Percentiles rank a stretch among this genome's conserved stretches.
Evolutionary conservation across 2,329 filamentous ascomycete genomes (phyloP).

Genomic region (Lachnellula occidentalis): DNA sequence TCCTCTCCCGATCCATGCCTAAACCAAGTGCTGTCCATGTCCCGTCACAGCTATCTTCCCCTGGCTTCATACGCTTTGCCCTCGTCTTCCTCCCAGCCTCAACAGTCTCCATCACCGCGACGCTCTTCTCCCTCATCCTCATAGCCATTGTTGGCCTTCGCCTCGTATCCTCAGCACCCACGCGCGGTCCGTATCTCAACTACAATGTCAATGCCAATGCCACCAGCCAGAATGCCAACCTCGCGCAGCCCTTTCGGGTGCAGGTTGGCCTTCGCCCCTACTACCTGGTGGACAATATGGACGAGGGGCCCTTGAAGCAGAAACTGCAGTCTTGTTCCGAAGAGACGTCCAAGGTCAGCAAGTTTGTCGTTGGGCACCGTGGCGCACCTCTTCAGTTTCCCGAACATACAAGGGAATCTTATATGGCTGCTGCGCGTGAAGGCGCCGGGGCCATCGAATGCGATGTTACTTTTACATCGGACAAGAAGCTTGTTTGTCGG

Average conservation of each 20-base stretch:
- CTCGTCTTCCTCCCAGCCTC: no score
- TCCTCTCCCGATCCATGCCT: no score
- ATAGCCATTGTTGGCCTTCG: no score
- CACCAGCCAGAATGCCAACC: constrained; percentile 4
- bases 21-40: no score
- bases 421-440: constrained; percentile 17
- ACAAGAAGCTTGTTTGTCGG: constrained; percentile 18
- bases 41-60: no score
- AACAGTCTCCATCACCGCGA: no score
- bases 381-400: constrained; percentile 19
- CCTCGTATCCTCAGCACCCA: no score
- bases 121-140: no score
- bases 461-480: constrained; percentile 20
- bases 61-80: no score
- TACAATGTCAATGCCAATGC: not conserved
- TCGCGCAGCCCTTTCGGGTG: not conserved
- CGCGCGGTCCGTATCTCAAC: no score
- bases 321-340: constrained; percentile 19
- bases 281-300: constrained; percentile 21
- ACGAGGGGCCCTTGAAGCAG: constrained; percentile 13
- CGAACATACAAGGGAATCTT: constrained; percentile 15
- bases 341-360: constrained; percentile 7
- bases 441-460: constrained; percentile 21
- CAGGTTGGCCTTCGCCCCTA: constrained; percentile 10
- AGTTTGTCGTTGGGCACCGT: constrained; percentile 17